A percentile compares a stretch with the other conserved stretches of the same genome.
These are phyloP conservation scores for Schizosaccharomyces lindneri DNA, from an alignment of 805 yeast genomes.

Conservation along the genomic window DNA sequence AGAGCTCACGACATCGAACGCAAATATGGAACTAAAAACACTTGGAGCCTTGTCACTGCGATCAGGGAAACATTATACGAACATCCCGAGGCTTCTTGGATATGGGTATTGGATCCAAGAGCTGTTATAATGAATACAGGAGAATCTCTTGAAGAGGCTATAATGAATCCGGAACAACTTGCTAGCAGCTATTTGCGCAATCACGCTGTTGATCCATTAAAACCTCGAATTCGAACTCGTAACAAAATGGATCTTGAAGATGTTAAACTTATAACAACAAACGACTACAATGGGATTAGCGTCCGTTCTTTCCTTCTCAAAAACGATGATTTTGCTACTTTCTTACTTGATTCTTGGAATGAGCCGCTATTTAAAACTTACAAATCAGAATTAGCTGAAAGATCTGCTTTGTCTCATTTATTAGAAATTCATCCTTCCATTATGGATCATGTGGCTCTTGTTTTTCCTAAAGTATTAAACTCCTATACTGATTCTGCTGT, in stretches of 20 bases:
- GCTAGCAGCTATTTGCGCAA: background rate
- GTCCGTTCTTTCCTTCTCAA: background rate
- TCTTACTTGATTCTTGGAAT: background rate
- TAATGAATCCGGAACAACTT: conserved; percentile 10
- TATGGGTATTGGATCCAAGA: conserved; percentile 18
- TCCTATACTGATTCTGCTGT: background rate
- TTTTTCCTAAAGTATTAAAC: background rate
- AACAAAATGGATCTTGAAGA: background rate
- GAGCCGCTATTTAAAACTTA: background rate
- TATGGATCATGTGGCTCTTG: background rate
- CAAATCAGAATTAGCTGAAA: background rate
- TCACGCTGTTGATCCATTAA: background rate
- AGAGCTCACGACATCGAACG: background rate
- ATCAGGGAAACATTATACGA: conserved; percentile 12
- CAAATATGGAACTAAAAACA: background rate
- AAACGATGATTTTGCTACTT: background rate
- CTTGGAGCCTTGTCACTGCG: conserved; percentile 16
- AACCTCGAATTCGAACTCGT: background rate
- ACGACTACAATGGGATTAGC: background rate
- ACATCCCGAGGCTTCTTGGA: conserved; percentile 16
- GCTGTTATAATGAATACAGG: conserved; percentile 14
- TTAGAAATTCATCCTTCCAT: background rate
- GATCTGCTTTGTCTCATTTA: background rate
- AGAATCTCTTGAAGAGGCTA: conserved; percentile 11
- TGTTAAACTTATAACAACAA: background rate